These are phyloP conservation scores for Syzygium grande DNA, from an alignment of 345 rosid species.

Conservation along the genomic window DNA sequence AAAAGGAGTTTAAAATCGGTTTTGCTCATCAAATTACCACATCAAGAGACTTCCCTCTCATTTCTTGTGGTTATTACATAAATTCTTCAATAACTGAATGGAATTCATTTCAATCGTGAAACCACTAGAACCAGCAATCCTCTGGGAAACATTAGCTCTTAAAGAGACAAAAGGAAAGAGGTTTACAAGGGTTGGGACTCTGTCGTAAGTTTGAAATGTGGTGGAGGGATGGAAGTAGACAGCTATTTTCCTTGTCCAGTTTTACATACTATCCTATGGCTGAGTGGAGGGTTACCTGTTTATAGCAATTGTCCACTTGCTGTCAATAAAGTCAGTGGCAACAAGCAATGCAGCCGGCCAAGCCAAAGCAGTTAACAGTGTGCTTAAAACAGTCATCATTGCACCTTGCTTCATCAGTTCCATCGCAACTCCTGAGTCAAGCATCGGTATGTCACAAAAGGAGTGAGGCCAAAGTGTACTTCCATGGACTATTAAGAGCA, in stretches of 20 bases:
- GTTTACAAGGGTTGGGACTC: background rate
- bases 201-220: background rate
- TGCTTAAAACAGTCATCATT: slow-evolving; percentile 84
- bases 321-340: slow-evolving; percentile 89
- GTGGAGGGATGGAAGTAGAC: background rate
- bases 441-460: background rate
- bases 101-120: background rate
- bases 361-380: slow-evolving; percentile 76
- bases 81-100: background rate
- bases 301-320: slow-evolving; percentile 87
- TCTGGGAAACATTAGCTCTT: background rate
- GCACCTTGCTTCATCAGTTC: slow-evolving; percentile 95
- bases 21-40: background rate
- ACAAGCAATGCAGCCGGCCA: slow-evolving; percentile 81
- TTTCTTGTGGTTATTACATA: background rate
- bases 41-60: background rate
- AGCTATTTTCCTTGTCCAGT: background rate
- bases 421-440: slow-evolving; percentile 53
- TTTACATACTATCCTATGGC: background rate
- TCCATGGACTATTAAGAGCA: background rate
- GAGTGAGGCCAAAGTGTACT: background rate
- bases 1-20: background rate
- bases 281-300: slow-evolving; percentile 50
- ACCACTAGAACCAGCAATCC: background rate
- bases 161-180: background rate